These are phyloP conservation scores for Paraphaeosphaeria sporulosa DNA, from an alignment of 2,329 filamentous ascomycete species.

Conservation along the genomic window DNA sequence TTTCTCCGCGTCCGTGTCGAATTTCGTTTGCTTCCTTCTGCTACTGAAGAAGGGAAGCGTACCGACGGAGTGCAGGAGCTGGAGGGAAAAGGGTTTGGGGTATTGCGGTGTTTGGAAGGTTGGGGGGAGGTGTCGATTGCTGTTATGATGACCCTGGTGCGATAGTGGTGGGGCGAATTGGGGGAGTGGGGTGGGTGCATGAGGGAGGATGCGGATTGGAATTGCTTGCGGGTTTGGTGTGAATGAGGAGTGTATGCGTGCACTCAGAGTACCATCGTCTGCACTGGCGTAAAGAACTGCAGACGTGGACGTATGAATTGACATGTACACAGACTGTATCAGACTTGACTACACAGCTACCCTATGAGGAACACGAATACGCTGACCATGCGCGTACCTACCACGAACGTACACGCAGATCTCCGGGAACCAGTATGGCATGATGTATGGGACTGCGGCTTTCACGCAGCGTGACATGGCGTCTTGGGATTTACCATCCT, in stretches of 20 bases:
- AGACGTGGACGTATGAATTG: too few relatives aligned
- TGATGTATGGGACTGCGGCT: too few relatives aligned
- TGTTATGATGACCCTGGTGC: slow-evolving; percentile 8
- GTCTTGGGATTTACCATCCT: too few relatives aligned
- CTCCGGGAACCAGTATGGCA: too few relatives aligned
- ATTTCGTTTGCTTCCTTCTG: slow-evolving; percentile 5
- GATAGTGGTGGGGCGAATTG: not conserved
- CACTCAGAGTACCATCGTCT: not conserved
- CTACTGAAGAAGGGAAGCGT: not conserved
- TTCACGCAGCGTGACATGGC: too few relatives aligned
- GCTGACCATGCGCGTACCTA: too few relatives aligned
- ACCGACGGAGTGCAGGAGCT: not conserved
- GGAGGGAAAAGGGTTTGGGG: not conserved
- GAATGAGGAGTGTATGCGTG: not conserved
- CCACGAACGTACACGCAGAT: too few relatives aligned
- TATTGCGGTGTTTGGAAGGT: slow-evolving; percentile 11
- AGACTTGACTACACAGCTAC: too few relatives aligned
- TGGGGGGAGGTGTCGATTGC: slow-evolving; percentile 1
- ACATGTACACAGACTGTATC: too few relatives aligned
- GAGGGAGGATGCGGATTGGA: not conserved
- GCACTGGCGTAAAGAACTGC: not conserved
- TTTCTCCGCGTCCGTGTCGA: slow-evolving; percentile 6
- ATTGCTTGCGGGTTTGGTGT: not conserved
- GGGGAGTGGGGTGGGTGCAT: not conserved
- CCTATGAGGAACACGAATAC: too few relatives aligned